Percentiles rank a stretch among this genome's conserved stretches.
Evolutionary conservation across 2,329 filamentous ascomycete genomes (phyloP).

Genomic region (Alternaria ventricosa): DNA sequence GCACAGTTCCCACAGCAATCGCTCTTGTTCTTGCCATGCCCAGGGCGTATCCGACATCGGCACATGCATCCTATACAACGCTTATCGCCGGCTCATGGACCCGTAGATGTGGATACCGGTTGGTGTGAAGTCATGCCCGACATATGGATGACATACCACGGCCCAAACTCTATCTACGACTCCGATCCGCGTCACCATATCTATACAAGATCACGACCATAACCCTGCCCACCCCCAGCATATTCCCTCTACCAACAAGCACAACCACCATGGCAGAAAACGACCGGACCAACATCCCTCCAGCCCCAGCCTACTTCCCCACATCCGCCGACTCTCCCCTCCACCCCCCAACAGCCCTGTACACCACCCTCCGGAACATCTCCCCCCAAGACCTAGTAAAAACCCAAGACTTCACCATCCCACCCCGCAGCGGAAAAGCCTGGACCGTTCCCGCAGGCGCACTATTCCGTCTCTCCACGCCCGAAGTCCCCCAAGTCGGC

Average conservation of each 20-base stretch:
- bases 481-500: conserved; percentile 77
- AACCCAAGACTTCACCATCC: conserved; percentile 57
- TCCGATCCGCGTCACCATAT: background rate
- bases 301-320: conserved; percentile 46
- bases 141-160: background rate
- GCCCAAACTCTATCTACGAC: background rate
- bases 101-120: background rate
- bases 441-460: conserved; percentile 73
- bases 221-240: background rate
- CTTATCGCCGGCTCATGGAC: conserved; percentile 11
- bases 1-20: background rate
- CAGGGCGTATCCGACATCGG: conserved; percentile 10
- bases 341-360: conserved; percentile 42
- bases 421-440: conserved; percentile 75
- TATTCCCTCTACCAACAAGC: background rate
- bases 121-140: background rate
- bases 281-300: conserved; percentile 20
- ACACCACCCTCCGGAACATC: conserved; percentile 29
- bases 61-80: background rate
- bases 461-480: conserved; percentile 76
- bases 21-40: background rate
- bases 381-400: conserved; percentile 15
- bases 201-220: background rate
- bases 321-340: conserved; percentile 38
- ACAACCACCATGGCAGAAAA: conserved; percentile 4